Evolutionary conservation across 176 grass and related monocot species (phyloP).

Genomic region (Luzula sylvatica): DNA sequence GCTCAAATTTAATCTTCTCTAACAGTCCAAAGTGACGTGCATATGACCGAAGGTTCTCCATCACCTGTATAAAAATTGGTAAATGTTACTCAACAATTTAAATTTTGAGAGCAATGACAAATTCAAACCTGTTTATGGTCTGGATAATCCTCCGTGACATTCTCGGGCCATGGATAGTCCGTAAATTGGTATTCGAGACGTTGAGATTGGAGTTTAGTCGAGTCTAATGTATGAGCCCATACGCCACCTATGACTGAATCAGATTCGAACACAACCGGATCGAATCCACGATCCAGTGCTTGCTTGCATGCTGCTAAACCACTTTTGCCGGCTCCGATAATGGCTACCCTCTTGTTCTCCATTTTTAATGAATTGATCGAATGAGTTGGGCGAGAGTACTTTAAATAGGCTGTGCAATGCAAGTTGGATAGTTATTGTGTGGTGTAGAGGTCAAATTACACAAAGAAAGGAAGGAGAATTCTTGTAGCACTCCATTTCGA

Average conservation of each 20-base stretch:
- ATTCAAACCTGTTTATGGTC: slow-evolving; percentile 17
- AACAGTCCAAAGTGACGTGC: slow-evolving; percentile 25
- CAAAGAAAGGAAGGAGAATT: too few relatives aligned
- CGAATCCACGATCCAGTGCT: slow-evolving; percentile 42
- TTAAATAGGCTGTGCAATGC: too few relatives aligned
- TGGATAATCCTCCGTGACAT: slow-evolving; percentile 25
- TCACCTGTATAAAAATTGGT: slow-evolving; percentile 5
- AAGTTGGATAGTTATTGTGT: too few relatives aligned
- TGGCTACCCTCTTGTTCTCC: slow-evolving; percentile 39
- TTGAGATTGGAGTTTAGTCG: slow-evolving; percentile 49
- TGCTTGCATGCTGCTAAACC: slow-evolving; percentile 71
- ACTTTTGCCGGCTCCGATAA: slow-evolving; percentile 59
- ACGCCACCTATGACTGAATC: slow-evolving; percentile 31
- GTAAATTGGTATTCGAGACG: slow-evolving; percentile 24
- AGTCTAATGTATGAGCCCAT: slow-evolving; percentile 48
- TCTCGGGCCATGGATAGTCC: slow-evolving; percentile 64
- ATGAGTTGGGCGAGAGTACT: too few relatives aligned
- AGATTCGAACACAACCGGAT: slow-evolving; percentile 55
- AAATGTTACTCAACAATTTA: not conserved
- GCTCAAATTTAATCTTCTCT: slow-evolving; percentile 3
- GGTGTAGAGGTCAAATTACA: too few relatives aligned
- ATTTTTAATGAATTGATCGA: too few relatives aligned
- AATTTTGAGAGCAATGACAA: not conserved
- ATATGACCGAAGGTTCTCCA: slow-evolving; percentile 27
- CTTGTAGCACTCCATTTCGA: too few relatives aligned